Percentiles rank a stretch among this genome's conserved stretches.
Conservation (phyloP, 164 flowering plant genomes). For the Stephania cephalantha region DNA sequence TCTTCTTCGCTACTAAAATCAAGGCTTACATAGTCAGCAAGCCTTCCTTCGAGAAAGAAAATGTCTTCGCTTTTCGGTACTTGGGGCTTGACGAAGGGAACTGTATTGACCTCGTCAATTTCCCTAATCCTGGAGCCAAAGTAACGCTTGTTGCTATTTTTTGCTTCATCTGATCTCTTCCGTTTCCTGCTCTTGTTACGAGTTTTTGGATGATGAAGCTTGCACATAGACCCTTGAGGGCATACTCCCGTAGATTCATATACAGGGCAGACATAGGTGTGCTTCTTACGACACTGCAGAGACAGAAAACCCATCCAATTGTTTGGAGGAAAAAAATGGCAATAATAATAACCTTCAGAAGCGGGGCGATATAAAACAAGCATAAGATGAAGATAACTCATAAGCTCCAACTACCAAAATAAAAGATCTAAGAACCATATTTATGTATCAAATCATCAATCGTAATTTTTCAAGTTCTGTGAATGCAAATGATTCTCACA, state of each 20-base stretch:
- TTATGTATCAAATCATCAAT: too few species aligned
- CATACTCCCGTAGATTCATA: constrained; percentile 76
- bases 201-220: constrained; percentile 83
- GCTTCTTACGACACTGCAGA: constrained; percentile 91
- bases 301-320: not conserved
- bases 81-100: constrained; percentile 20
- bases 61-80: constrained; percentile 24
- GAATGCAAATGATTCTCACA: not conserved
- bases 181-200: constrained; percentile 37
- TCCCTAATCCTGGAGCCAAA: constrained; percentile 40
- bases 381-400: not conserved
- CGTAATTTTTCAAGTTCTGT: not conserved
- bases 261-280: constrained; percentile 74
- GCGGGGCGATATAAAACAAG: not conserved
- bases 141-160: constrained; percentile 53
- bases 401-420: not conserved
- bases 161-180: constrained; percentile 34
- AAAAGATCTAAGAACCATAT: not conserved
- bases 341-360: not conserved
- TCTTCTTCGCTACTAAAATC: constrained; percentile 44
- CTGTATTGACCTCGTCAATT: constrained; percentile 17
- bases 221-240: constrained; percentile 64
- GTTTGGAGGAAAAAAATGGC: not conserved
- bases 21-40: constrained; percentile 62
- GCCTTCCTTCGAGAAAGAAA: constrained; percentile 27